Evolutionary conservation across 768 basidiomycete genomes (phyloP).

Genomic region (Podaxis mareebaensis): DNA sequence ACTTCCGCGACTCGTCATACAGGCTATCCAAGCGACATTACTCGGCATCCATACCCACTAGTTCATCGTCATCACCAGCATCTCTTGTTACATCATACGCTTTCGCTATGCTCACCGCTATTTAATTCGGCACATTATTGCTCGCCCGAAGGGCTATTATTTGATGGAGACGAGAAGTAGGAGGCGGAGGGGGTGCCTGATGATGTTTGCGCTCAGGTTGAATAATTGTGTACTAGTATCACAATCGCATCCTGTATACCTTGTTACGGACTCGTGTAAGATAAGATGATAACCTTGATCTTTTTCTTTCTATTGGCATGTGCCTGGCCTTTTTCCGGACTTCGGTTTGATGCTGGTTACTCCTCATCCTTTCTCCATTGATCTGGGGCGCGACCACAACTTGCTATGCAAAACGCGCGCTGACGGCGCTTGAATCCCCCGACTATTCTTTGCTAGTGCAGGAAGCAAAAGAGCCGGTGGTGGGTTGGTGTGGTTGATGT

Average conservation of each 20-base stretch:
- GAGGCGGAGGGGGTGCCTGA: constrained; percentile 3
- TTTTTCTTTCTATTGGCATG: background rate
- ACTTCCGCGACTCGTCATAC: constrained; percentile 2
- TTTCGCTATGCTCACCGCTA: constrained; percentile 20
- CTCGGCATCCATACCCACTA: constrained; percentile 12
- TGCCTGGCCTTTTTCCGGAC: constrained; percentile 19
- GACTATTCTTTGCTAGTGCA: background rate
- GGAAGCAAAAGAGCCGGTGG: background rate
- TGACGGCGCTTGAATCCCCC: background rate
- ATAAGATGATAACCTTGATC: constrained; percentile 20
- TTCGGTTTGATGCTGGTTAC: background rate
- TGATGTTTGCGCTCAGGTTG: constrained; percentile 8
- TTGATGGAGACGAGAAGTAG: constrained; percentile 18
- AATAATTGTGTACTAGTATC: constrained; percentile 16
- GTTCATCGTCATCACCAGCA: constrained; percentile 13
- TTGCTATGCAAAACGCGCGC: too few relatives aligned
- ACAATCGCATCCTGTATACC: constrained; percentile 15
- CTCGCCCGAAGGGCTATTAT: constrained; percentile 22
- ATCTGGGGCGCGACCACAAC: too few relatives aligned
- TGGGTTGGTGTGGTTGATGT: background rate
- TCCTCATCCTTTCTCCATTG: too few relatives aligned
- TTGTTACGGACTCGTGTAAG: constrained; percentile 12
- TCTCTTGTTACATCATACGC: constrained; percentile 12
- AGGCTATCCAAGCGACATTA: constrained; percentile 7
- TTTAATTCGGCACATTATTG: constrained; percentile 16